Percentiles rank a stretch among this genome's conserved stretches.
phyloP scores from a whole-genome alignment of 225 moss, liverwort and hornwort species.

The Pseudisothecium myosuroides region DNA sequence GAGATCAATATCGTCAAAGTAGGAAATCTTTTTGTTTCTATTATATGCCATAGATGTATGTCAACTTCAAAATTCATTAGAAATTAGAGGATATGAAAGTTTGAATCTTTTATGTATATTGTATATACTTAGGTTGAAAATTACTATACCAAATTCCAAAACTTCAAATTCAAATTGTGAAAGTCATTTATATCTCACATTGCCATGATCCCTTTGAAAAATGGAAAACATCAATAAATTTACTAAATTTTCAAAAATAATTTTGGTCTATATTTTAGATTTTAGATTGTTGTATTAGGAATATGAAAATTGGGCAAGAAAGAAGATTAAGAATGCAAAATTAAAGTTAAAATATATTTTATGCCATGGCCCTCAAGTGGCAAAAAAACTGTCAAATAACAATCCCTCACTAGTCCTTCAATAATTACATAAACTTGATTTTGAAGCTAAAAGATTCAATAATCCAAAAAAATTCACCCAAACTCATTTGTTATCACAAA shows the following conservation, averaged over 20 bases:
- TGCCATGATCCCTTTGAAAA: not conserved
- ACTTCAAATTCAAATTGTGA: too few relatives aligned
- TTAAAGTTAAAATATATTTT: too few relatives aligned
- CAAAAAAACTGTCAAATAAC: not conserved
- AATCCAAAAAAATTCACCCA: too few relatives aligned
- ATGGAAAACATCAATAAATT: not conserved
- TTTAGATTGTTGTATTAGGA: not conserved
- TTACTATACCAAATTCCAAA: too few relatives aligned
- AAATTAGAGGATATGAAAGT: too few relatives aligned
- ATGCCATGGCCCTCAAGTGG: not conserved
- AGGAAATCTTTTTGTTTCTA: not conserved
- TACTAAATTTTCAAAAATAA: not conserved
- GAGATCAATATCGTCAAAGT: not conserved
- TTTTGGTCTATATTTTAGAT: not conserved
- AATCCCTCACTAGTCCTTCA: not conserved
- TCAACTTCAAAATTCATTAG: not conserved
- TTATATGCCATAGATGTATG: not conserved
- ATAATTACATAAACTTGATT: not conserved
- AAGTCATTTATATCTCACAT: not conserved
- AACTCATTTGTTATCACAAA: not conserved
- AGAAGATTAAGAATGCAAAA: too few relatives aligned
- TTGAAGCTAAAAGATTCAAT: too few relatives aligned
- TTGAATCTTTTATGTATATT: not conserved
- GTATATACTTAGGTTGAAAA: too few relatives aligned
- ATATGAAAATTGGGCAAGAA: too few relatives aligned